A percentile compares a stretch with the other conserved stretches of the same genome.
These are phyloP conservation scores for Cytospora mali DNA, from an alignment of 2,329 filamentous ascomycete genomes.

Conservation along the genomic window DNA sequence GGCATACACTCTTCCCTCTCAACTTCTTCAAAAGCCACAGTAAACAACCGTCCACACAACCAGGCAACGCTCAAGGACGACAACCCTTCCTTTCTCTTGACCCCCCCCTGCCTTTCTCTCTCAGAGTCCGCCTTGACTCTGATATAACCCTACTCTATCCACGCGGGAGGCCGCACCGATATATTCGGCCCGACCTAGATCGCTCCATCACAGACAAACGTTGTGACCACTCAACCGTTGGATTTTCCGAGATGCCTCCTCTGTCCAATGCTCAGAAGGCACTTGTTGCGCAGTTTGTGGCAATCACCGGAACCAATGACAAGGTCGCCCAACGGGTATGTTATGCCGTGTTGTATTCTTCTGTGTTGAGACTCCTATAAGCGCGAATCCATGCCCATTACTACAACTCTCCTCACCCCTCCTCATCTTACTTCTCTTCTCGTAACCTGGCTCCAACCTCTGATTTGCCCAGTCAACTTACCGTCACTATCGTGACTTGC, in stretches of 20 bases:
- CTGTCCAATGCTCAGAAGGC: conserved; percentile 26
- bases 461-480: neutral
- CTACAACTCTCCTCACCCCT: neutral
- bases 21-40: neutral
- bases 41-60: neutral
- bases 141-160: conserved; percentile 5
- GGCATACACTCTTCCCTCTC: neutral
- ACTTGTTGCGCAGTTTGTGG: conserved; percentile 25
- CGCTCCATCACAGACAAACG: neutral
- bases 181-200: conserved; percentile 23
- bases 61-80: neutral
- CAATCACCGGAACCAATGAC: conserved; percentile 27
- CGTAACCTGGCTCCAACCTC: neutral
- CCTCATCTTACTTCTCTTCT: neutral
- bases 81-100: neutral
- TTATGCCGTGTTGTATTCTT: neutral
- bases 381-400: neutral
- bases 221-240: neutral
- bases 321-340: conserved; percentile 29
- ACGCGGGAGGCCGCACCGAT: conserved; percentile 21
- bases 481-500: neutral
- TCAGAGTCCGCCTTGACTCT: neutral
- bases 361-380: neutral
- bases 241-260: conserved; percentile 26
- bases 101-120: neutral